These are phyloP conservation scores for Ceratobasidium sp. DNA, from an alignment of 1,284 basidiomycete species.

Conservation along the genomic window DNA sequence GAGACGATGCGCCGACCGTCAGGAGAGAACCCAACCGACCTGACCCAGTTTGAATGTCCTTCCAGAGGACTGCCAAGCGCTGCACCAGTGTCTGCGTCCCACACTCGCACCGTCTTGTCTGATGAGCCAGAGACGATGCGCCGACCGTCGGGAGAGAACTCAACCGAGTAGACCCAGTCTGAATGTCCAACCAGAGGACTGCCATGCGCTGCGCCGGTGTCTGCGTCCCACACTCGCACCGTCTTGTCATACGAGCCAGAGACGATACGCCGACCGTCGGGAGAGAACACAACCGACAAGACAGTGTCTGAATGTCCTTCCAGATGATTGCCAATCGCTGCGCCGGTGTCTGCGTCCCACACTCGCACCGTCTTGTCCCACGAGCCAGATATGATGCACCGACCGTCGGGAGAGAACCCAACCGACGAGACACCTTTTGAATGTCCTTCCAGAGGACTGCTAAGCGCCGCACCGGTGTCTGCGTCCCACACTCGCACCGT, in stretches of 20 bases:
- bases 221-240: constrained; percentile 34
- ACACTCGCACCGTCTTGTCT: constrained; percentile 29
- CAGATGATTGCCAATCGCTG: background rate
- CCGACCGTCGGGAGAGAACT: constrained; percentile 16
- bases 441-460: constrained; percentile 31
- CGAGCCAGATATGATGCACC: constrained; percentile 5
- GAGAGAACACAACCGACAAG: constrained; percentile 21
- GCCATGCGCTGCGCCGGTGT: background rate
- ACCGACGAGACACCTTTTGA: constrained; percentile 8
- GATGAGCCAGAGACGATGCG: constrained; percentile 13
- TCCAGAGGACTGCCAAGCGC: background rate
- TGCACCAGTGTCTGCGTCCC: constrained; percentile 23
- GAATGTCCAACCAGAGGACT: constrained; percentile 6
- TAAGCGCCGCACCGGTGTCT: background rate
- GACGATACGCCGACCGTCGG: constrained; percentile 25
- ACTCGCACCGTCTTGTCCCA: background rate
- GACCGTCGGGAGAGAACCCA: constrained; percentile 25
- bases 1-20: constrained; percentile 39
- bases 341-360: no score
- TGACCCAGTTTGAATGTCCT: constrained; percentile 23
- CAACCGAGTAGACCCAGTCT: constrained; percentile 27
- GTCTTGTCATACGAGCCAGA: constrained; percentile 26
- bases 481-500: constrained; percentile 12
- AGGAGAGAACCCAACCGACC: constrained; percentile 38
- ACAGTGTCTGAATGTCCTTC: background rate